Percentiles rank a stretch among this genome's conserved stretches.
phyloP scores from a whole-genome alignment of 129 eudicot species.

The Cynara cardunculus region DNA sequence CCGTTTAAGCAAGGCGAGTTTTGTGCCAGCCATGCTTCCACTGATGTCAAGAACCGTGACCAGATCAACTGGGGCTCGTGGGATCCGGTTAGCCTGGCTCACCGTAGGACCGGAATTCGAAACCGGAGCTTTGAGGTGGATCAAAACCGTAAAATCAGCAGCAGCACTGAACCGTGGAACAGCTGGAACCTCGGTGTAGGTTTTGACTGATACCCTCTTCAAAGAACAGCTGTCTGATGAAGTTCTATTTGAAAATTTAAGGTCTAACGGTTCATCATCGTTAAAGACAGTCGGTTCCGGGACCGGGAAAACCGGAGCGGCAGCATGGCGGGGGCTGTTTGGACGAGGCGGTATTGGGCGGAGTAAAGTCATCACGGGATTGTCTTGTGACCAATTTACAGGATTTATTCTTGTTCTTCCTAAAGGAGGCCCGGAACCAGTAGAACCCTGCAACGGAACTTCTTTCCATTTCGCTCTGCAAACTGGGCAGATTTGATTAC shows the following conservation, averaged over 20 bases:
- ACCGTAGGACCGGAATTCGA: slow-evolving; percentile 40
- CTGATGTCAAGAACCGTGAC: slow-evolving; percentile 91
- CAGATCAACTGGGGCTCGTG: slow-evolving; percentile 89
- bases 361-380: slow-evolving; percentile 47
- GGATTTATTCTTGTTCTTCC: slow-evolving; percentile 61
- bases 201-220: slow-evolving; percentile 43
- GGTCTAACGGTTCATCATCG: slow-evolving; percentile 62
- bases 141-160: slow-evolving; percentile 51
- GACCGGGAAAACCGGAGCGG: slow-evolving; percentile 37
- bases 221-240: slow-evolving; percentile 18
- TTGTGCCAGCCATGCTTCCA: slow-evolving; percentile 96
- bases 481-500: slow-evolving; percentile 73
- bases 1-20: slow-evolving; percentile 75
- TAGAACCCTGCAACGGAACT: slow-evolving; percentile 62
- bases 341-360: slow-evolving; percentile 52
- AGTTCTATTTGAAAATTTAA: slow-evolving; percentile 25
- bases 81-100: slow-evolving; percentile 44
- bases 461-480: slow-evolving; percentile 89
- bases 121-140: slow-evolving; percentile 71
- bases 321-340: slow-evolving; percentile 43
- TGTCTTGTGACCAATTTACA: slow-evolving; percentile 46
- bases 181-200: slow-evolving; percentile 64
- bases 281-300: slow-evolving; percentile 69
- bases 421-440: slow-evolving; percentile 29
- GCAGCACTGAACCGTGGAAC: slow-evolving; percentile 35